Evolutionary conservation across 805 yeast genomes (phyloP), one percentile per base, ranked within the genome.

Genomic region (Candida tibetensis): DNA sequence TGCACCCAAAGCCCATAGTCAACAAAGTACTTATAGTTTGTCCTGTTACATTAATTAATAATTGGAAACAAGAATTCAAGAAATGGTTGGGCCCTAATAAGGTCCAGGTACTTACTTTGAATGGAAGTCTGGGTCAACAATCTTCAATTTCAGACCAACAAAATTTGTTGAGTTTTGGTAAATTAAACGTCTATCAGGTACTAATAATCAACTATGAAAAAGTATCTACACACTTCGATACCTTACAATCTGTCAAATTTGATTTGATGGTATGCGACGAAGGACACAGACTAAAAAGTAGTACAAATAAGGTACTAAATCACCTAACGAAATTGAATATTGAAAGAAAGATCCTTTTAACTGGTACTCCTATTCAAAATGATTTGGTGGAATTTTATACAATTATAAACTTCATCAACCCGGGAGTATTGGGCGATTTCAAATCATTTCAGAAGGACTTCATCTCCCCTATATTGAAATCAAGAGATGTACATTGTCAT

Each of bases 361-460:
- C 95, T 0, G 99, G 96, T 0, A 88, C 96, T 0, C 96, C 96
- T 0, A 87, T 93, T 25, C 99, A 93, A 55, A 93, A 93, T 60
- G 96, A 93, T 57, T 71, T 93, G 33, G 65, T 64, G 2, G 99
- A 93, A 55, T 91, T 86, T 56, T 87, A 69, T 60, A 81, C 84
- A 7, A 78, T 93, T 50, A 76, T 83, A 5, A 84, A 88, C 52
- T 91, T 91, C 55, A 66, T 88, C 9, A 89, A 88, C 51, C 96
- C 96, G 0, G 91, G 90, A 0, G 64, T 85, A 1, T 64, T 93
- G 17, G 96, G 96, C 0, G 64, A 69, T 1, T 73, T 75, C 40
- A 66, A 74, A 17, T 58, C 64, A 13, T 76, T 85, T 54, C 85
- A 82, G 49, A 76, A 72, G 45, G 69, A 69, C 4, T 90, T 55